Evolutionary conservation across 495 filamentous ascomycete species (phyloP), one percentile per base, ranked within the genome.

Genomic region (Platismatia glauca): DNA sequence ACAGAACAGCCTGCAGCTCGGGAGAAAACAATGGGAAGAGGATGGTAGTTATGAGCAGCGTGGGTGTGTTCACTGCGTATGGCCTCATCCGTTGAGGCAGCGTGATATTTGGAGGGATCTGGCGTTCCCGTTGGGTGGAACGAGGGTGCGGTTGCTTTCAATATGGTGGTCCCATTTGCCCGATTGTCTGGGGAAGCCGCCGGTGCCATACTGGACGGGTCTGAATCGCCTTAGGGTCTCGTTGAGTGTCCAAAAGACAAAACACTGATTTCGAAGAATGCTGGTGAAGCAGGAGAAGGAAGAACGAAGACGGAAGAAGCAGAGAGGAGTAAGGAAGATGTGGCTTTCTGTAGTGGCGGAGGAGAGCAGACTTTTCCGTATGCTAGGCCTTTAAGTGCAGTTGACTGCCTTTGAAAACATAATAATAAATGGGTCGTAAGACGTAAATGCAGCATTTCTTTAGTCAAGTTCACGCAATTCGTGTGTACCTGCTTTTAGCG

Each of bases 11-110:
- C 94, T 63, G 85, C 80, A 31, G 89, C 92, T 41, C 84, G 84
- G 31, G 92, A 80, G 71, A 96, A 93, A 64, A 96, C 92, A 39
- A 97, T 83, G 18, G 95, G 95, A 12, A 99, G 86, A 24, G 95
- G 94, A 76, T 97, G 91, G 78, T 99, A 99, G 76, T 99, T 99
- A 82, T 99, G 94, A 50, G 94, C 94, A 48, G 94, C 94, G 75
- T 84, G 93, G 58, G 86, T 78, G 68, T 90, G 77, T 77, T 99
- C 94, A 61, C 84, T 81, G 34, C 83, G 74, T 70, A 97, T 91
- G 61, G 94, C 94, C 62, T 79, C 78, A 39, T 83, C 76, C n/a
- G 90, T 90, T 29, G 93, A 89, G 55, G 87, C 71, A 27, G 89
- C 83, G 77, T 97, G 95, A 77, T 90, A 91, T 62, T 77, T 76